Percentiles rank a stretch among this genome's conserved stretches.
Conservation (phyloP, 352 stramenopile species). For the Phytophthora capsici region DNA sequence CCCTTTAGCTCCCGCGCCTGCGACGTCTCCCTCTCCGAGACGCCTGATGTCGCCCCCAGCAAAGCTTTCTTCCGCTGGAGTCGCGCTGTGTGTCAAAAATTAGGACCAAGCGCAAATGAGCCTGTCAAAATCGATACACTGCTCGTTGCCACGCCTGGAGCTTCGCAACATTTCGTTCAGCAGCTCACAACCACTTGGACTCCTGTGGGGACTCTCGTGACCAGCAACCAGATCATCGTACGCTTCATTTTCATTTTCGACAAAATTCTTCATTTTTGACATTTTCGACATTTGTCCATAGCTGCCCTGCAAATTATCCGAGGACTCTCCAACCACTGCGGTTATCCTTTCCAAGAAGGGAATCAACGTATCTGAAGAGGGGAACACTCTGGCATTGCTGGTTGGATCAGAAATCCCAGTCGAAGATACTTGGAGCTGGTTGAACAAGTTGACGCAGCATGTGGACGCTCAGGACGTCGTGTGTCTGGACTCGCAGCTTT, state of each 20-base stretch:
- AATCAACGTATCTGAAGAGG: slow-evolving; percentile 35
- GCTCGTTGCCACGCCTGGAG: slow-evolving; percentile 54
- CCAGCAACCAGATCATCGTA: slow-evolving; percentile 58
- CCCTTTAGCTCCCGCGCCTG: slow-evolving; percentile 54
- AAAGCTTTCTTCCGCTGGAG: slow-evolving; percentile 74
- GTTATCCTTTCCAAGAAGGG: slow-evolving; percentile 55
- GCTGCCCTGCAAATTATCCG: slow-evolving; percentile 34
- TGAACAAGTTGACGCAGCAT: slow-evolving; percentile 45
- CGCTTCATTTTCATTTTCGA: slow-evolving; percentile 8
- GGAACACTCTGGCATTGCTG: slow-evolving; percentile 48
- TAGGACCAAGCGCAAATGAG: slow-evolving; percentile 6
- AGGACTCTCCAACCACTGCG: not conserved
- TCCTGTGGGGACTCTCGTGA: slow-evolving; percentile 56
- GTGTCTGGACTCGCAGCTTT: slow-evolving; percentile 68
- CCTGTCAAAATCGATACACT: slow-evolving; percentile 41
- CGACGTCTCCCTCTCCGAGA: slow-evolving; percentile 36
- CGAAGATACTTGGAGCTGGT: slow-evolving; percentile 58
- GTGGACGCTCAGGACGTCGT: slow-evolving; percentile 54
- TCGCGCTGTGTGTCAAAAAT: slow-evolving; percentile 35
- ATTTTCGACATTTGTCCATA: slow-evolving; percentile 5
- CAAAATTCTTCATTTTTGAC: slow-evolving; percentile 4
- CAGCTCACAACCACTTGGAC: slow-evolving; percentile 54
- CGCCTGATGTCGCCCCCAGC: slow-evolving; percentile 22
- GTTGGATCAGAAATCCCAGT: slow-evolving; percentile 51
- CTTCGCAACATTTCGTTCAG: slow-evolving; percentile 54